Evolutionary conservation across 2,329 filamentous ascomycete species (phyloP).

Genomic region (Botrytis fabae): DNA sequence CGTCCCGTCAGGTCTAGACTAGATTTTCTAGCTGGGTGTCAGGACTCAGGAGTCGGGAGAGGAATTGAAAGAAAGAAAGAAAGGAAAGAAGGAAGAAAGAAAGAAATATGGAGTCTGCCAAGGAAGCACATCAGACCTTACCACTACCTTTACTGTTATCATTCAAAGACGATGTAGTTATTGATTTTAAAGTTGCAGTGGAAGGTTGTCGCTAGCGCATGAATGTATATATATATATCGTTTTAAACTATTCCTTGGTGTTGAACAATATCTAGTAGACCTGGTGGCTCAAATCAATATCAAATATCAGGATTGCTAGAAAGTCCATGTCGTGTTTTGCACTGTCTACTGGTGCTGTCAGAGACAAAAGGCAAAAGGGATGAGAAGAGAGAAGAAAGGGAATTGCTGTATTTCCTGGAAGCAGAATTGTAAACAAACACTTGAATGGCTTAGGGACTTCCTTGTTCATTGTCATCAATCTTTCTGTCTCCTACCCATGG

Average conservation of each 20-base stretch:
- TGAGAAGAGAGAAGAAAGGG: not conserved
- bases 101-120: not conserved
- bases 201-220: not conserved
- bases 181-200: not conserved
- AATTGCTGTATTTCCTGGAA: not conserved
- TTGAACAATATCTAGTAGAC: not conserved
- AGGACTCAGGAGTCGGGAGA: constrained; percentile 4
- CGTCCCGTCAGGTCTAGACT: constrained; percentile 4
- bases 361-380: not conserved
- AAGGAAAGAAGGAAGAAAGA: not conserved
- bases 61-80: not conserved
- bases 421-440: not conserved
- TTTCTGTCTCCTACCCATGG: not conserved
- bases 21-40: not conserved
- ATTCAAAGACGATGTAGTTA: not conserved
- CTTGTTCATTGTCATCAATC: constrained; percentile 2
- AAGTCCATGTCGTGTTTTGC: not conserved
- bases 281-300: not conserved
- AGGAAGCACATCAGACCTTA: not conserved
- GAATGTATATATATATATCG: not conserved
- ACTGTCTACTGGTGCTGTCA: not conserved
- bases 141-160: not conserved
- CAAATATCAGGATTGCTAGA: not conserved
- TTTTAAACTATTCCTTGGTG: not conserved
- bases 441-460: not conserved